Conservation (phyloP, 2,329 filamentous ascomycete genomes). For the Arthrobotrys sinensis region DNA sequence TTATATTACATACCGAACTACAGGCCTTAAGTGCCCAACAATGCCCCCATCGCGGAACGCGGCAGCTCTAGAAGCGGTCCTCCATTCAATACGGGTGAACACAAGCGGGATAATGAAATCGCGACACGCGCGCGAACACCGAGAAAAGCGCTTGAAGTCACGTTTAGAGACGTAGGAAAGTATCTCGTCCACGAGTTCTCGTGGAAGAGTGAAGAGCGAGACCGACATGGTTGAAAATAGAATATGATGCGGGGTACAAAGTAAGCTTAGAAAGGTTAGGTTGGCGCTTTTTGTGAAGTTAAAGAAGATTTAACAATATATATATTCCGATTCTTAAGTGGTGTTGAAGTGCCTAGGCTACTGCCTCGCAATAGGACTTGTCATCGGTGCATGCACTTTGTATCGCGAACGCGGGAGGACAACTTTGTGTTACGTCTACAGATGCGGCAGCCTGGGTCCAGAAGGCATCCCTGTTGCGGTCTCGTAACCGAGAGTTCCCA, state of each 20-base stretch:
- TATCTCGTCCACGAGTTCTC: conserved; percentile 14
- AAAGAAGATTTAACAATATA: neutral
- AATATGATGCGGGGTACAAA: neutral
- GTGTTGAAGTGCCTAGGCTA: neutral
- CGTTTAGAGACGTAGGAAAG: conserved; percentile 5
- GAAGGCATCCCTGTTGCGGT: no score
- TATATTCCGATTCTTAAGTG: neutral
- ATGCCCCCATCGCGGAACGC: conserved; percentile 8
- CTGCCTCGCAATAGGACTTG: neutral
- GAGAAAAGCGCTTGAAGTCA: conserved; percentile 18
- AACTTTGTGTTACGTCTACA: no score
- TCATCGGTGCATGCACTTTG: neutral
- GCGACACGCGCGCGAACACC: conserved; percentile 12
- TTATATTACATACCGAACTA: conserved; percentile 4
- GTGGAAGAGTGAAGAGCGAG: conserved; percentile 1
- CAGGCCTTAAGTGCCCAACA: conserved; percentile 10
- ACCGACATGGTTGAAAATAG: conserved; percentile 4
- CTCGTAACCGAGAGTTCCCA: no score
- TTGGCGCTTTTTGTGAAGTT: neutral
- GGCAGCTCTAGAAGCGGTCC: neutral
- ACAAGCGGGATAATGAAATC: conserved; percentile 5
- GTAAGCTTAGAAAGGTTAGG: neutral
- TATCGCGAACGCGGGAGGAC: neutral
- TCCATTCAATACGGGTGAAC: conserved; percentile 6
- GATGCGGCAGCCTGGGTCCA: no score